Conservation (phyloP, 2,329 filamentous ascomycete species). For the Calonectria pseudoreteaudii region DNA sequence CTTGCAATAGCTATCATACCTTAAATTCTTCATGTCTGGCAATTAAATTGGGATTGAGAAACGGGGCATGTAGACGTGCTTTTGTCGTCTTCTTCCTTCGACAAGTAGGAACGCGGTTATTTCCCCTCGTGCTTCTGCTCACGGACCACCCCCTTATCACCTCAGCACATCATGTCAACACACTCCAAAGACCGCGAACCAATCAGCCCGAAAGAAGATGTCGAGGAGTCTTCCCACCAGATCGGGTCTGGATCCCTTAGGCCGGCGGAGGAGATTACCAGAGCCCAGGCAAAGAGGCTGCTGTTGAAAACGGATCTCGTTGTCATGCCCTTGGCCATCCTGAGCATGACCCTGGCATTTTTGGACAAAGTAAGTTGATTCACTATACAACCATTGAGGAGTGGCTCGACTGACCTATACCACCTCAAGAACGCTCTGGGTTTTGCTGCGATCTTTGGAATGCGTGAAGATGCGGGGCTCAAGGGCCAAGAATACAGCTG, state of each 20-base stretch:
- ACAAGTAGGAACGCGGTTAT: background rate
- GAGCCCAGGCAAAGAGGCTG: slow-evolving; percentile 21
- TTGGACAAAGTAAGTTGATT: slow-evolving; percentile 23
- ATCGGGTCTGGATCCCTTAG: background rate
- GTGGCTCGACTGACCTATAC: background rate
- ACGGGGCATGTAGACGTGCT: background rate
- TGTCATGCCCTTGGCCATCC: slow-evolving; percentile 27
- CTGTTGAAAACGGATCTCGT: slow-evolving; percentile 31
- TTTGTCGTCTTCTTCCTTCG: too few relatives aligned
- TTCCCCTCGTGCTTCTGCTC: background rate
- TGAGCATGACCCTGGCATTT: slow-evolving; percentile 32
- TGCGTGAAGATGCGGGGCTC: slow-evolving; percentile 40
- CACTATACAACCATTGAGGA: background rate
- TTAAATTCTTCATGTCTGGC: background rate
- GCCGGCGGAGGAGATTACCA: slow-evolving; percentile 3
- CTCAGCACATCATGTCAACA: background rate
- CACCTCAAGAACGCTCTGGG: slow-evolving; percentile 11
- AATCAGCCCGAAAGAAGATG: background rate
- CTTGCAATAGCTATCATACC: background rate
- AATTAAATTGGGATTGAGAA: background rate
- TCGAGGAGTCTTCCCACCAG: background rate
- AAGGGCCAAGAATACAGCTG: slow-evolving; percentile 70
- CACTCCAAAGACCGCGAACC: background rate
- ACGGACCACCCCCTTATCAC: background rate
- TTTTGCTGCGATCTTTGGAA: slow-evolving; percentile 35